Conservation (phyloP, 169 alveolate species). For the Cryptosporidium meleagridis region DNA sequence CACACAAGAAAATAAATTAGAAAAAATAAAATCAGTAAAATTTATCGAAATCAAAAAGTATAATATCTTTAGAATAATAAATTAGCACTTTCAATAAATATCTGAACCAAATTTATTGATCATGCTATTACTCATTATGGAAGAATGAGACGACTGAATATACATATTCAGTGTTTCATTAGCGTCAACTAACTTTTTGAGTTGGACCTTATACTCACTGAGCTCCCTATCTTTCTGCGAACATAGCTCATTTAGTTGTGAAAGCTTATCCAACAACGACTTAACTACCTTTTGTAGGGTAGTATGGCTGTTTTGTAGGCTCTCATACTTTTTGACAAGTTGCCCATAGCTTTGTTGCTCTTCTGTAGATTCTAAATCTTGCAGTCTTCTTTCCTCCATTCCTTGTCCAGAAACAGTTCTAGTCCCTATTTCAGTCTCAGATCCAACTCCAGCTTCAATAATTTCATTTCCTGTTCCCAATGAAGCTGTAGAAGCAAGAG, state of each 20-base stretch:
- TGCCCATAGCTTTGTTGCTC: conserved; percentile 8
- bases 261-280: conserved; percentile 51
- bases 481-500: background rate
- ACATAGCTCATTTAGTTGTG: conserved; percentile 37
- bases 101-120: conserved; percentile 74
- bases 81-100: conserved; percentile 36
- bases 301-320: conserved; percentile 48
- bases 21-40: background rate
- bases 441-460: background rate
- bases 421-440: background rate
- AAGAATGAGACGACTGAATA: conserved; percentile 72
- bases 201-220: conserved; percentile 29
- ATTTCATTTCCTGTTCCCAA: background rate
- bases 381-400: background rate
- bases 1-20: background rate
- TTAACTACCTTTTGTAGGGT: conserved; percentile 70
- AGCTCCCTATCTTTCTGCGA: conserved; percentile 55
- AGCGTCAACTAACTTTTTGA: conserved; percentile 50
- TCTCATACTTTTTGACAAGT: conserved; percentile 25
- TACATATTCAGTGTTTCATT: conserved; percentile 66
- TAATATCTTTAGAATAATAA: background rate
- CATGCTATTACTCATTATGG: conserved; percentile 61
- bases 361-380: background rate
- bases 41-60: background rate
- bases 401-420: background rate